phyloP scores from a whole-genome alignment of 495 filamentous ascomycete species.

The Thermothielavioides terrestris region DNA sequence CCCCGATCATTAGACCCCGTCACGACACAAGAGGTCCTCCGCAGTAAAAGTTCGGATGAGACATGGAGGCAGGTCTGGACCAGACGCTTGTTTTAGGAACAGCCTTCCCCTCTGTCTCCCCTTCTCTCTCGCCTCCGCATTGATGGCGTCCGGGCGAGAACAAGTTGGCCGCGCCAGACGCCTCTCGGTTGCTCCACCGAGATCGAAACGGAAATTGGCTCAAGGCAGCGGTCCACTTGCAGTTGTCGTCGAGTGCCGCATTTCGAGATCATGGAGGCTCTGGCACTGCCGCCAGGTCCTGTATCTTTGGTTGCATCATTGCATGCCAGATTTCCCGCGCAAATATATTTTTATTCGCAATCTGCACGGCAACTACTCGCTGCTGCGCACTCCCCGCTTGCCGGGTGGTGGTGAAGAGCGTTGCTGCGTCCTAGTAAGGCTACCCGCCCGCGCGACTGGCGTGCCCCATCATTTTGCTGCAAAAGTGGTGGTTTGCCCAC shows the following conservation, averaged over 20 bases:
- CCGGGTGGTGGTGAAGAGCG: conserved; percentile 19
- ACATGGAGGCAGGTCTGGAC: no score
- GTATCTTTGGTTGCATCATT: conserved; percentile 12
- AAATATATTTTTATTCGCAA: conserved; percentile 29
- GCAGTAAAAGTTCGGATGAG: no score
- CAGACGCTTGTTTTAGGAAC: neutral
- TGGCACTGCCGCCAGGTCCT: conserved; percentile 13
- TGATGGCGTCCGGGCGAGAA: neutral
- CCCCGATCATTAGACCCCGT: no score
- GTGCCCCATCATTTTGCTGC: neutral
- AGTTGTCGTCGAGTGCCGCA: neutral
- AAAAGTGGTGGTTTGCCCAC: conserved; percentile 9
- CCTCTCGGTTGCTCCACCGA: conserved; percentile 1
- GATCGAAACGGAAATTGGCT: neutral
- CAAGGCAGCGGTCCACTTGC: neutral
- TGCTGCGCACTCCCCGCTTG: conserved; percentile 22
- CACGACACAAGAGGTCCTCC: no score
- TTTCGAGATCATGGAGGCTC: conserved; percentile 21
- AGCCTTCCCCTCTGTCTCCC: neutral
- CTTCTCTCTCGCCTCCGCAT: neutral
- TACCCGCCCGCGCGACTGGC: conserved; percentile 7
- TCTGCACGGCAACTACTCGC: conserved; percentile 19
- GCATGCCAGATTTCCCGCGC: conserved; percentile 19
- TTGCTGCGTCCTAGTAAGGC: no score
- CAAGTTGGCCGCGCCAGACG: neutral